Evolutionary conservation across 352 stramenopile genomes (phyloP), one percentile per base, ranked within the genome.

Genomic region (Globisporangium cystogenes): DNA sequence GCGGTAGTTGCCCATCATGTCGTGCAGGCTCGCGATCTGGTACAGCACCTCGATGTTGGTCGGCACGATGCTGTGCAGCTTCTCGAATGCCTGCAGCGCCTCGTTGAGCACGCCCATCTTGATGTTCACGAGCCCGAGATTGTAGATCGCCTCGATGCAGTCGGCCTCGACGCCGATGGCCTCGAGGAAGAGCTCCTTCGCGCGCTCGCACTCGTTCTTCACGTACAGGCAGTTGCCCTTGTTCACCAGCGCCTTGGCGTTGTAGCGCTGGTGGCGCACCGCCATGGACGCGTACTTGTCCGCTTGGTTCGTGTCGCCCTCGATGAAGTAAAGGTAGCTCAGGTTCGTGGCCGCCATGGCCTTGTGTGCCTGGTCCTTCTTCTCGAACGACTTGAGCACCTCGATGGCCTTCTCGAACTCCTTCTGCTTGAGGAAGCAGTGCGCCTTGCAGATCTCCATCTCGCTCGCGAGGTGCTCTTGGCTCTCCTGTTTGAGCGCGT

Each of bases 171-270:
- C 90, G 24, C 82, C 82, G 16, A 93, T 93, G 8, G 94, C 95
- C 62, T 99, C 96, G 15, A 99, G 75, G 54, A 97, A 99, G 14
- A 98, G 64, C 62, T 98, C 88, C 54, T 98, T 98, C 12, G 96
- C 95, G 21, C 83, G 75, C 55, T 91, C 82, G 55, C 90, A 96
- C 54, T 99, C 91, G 48, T 94, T 90, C 59, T 93, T 86, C 10
- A 96, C 74, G 65, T 96, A 98, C 18, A 98, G 68, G 57, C 96
- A 98, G 67, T 99, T 99, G 39, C 89, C 96, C 60, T 98, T 98
- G 76, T 99, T 99, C 16, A 99, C 96, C 11, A 99, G 78, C 29
- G 95, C 96, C 55, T 97, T 98, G 40, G 94, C 90, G 64, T 98
- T 98, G 74, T 98, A 99, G 20, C 94, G 75, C 51, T 98, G 86